Evolutionary conservation across 768 basidiomycete species (phyloP).

Genomic region (Ramaria rubella): DNA sequence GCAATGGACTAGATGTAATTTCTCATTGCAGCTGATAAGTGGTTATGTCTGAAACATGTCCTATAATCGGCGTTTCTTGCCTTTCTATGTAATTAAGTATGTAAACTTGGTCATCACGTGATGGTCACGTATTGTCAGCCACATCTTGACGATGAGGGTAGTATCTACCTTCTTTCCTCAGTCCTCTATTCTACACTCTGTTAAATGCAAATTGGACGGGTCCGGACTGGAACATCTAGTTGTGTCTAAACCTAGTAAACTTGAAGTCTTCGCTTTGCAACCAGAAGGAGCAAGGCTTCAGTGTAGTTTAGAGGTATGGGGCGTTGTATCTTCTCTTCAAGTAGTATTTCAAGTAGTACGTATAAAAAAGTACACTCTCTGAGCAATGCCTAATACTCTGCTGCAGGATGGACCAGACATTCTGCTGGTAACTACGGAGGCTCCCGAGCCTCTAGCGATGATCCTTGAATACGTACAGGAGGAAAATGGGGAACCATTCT

Average conservation of each 20-base stretch:
- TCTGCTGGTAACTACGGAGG: constrained; percentile 57
- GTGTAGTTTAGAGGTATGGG: constrained; percentile 61
- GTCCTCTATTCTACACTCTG: constrained; percentile 62
- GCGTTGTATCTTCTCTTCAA: constrained; percentile 51
- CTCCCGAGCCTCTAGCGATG: constrained; percentile 68
- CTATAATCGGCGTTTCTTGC: no score
- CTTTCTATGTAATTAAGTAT: no score
- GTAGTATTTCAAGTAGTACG: constrained; percentile 51
- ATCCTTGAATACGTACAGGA: constrained; percentile 42
- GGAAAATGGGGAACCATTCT: neutral
- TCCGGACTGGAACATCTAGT: constrained; percentile 54
- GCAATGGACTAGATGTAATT: no score
- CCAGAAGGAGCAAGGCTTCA: constrained; percentile 55
- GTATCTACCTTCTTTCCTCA: constrained; percentile 73
- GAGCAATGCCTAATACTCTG: neutral
- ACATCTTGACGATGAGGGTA: constrained; percentile 37
- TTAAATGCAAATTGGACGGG: constrained; percentile 56
- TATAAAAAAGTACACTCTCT: neutral
- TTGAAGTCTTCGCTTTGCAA: constrained; percentile 64
- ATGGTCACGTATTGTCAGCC: neutral
- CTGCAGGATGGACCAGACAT: neutral
- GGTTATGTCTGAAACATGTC: no score
- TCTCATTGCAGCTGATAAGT: no score
- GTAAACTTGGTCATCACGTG: constrained; percentile 1
- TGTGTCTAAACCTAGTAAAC: constrained; percentile 55